Percentiles rank a stretch among this genome's conserved stretches.
These are phyloP conservation scores for Neopestalotiopsis sp. DNA, from an alignment of 2,329 filamentous ascomycete genomes.

Conservation along the genomic window DNA sequence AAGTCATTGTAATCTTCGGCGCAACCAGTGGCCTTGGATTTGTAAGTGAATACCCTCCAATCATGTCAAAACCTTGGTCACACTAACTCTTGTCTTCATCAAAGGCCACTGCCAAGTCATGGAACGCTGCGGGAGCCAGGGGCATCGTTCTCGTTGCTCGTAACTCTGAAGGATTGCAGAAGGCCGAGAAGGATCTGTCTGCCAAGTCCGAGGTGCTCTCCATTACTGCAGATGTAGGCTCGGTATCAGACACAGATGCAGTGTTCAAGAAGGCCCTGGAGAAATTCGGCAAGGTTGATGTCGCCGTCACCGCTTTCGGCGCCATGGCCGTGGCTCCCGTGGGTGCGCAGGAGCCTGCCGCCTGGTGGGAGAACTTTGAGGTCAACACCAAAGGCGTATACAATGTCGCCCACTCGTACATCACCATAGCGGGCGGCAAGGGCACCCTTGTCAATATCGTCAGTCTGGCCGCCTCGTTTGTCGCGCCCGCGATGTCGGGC, in stretches of 20 bases:
- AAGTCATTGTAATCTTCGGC: neutral
- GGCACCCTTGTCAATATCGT: slow-evolving; percentile 34
- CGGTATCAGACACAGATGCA: neutral
- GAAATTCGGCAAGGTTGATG: slow-evolving; percentile 37
- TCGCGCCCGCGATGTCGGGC: slow-evolving; percentile 28
- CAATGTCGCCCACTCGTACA: slow-evolving; percentile 4
- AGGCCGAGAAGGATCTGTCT: neutral
- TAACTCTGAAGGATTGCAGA: slow-evolving; percentile 5
- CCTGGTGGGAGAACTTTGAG: slow-evolving; percentile 52
- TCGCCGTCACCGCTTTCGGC: slow-evolving; percentile 49
- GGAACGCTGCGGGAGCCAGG: slow-evolving; percentile 1
- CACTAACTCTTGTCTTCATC: neutral
- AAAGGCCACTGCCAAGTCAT: slow-evolving; percentile 8
- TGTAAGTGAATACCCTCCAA: neutral
- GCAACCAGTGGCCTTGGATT: slow-evolving; percentile 4
- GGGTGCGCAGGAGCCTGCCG: neutral
- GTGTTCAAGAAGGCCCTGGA: neutral
- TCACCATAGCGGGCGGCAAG: slow-evolving; percentile 19
- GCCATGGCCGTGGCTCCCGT: slow-evolving; percentile 21
- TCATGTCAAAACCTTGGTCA: too few relatives aligned
- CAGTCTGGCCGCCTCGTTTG: slow-evolving; percentile 28
- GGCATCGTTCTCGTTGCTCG: slow-evolving; percentile 15
- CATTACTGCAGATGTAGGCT: neutral
- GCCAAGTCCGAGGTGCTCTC: neutral
- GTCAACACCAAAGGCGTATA: slow-evolving; percentile 57